Percentiles rank a stretch among this genome's conserved stretches.
phyloP scores from a whole-genome alignment of 352 stramenopile genomes.

The Phytophthora europaea region DNA sequence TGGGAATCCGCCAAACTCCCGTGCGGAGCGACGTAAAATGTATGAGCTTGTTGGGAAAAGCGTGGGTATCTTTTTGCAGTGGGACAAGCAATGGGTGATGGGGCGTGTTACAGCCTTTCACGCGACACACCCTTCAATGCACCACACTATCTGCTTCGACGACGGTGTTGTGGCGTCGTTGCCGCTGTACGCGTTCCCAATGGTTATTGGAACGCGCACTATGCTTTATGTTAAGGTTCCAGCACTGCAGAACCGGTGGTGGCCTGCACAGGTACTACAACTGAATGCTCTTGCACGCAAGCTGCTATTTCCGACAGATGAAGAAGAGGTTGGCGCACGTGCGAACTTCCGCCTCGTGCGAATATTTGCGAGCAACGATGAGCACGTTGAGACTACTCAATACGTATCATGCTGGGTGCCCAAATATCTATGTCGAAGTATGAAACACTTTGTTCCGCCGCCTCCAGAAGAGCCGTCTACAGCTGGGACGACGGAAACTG shows the following conservation, averaged over 20 bases:
- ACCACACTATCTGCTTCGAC: constrained; percentile 78
- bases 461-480: not conserved
- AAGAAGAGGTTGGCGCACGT: constrained; percentile 49
- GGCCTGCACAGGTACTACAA: constrained; percentile 76
- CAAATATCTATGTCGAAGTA: constrained; percentile 78
- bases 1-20: constrained; percentile 59
- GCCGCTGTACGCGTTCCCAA: constrained; percentile 76
- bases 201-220: constrained; percentile 70
- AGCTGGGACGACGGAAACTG: constrained; percentile 13
- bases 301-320: constrained; percentile 45
- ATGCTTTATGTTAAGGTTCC: constrained; percentile 82
- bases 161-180: constrained; percentile 68
- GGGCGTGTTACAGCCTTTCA: constrained; percentile 77
- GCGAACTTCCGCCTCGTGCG: constrained; percentile 68
- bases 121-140: constrained; percentile 49
- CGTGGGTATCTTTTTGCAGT: constrained; percentile 75
- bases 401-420: constrained; percentile 83
- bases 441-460: constrained; percentile 40
- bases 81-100: constrained; percentile 86
- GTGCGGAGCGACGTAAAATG: constrained; percentile 58
- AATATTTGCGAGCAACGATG: constrained; percentile 52
- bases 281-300: constrained; percentile 71
- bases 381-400: constrained; percentile 38
- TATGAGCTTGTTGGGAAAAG: constrained; percentile 74
- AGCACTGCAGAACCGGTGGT: constrained; percentile 72